Conservation (phyloP, 805 yeast genomes). For the Candida chilensis region DNA sequence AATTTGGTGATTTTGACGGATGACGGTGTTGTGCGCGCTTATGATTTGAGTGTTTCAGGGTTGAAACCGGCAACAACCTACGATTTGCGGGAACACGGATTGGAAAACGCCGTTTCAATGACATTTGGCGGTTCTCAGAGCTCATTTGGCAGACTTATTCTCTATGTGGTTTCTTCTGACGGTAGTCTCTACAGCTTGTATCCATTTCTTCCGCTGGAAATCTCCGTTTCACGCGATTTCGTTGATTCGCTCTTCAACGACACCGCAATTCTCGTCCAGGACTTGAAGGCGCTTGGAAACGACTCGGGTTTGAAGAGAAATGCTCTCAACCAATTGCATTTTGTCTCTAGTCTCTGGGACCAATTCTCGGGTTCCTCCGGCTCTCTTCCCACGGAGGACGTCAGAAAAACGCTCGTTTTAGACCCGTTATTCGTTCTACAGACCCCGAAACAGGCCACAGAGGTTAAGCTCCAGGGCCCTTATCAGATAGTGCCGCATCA, state of each 20-base stretch:
- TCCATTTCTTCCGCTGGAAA: conserved; percentile 51
- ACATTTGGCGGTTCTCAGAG: conserved; percentile 29
- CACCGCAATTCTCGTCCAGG: conserved; percentile 13
- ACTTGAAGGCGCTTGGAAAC: conserved; percentile 10
- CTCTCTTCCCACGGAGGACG: too few relatives aligned
- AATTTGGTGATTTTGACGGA: conserved; percentile 30
- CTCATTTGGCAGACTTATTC: conserved; percentile 2
- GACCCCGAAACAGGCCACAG: too few relatives aligned
- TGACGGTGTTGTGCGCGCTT: conserved; percentile 18
- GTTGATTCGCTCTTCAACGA: conserved; percentile 19
- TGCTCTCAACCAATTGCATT: conserved; percentile 23
- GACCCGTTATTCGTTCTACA: too few relatives aligned
- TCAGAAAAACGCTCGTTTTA: too few relatives aligned
- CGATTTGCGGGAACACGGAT: conserved; percentile 9
- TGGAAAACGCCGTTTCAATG: conserved; percentile 10
- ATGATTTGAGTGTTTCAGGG: conserved; percentile 21
- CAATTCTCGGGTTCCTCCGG: conserved; percentile 12
- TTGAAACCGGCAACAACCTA: conserved; percentile 10
- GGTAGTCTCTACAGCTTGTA: conserved; percentile 52
- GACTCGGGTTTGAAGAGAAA: conserved; percentile 3
- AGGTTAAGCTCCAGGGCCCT: too few relatives aligned
- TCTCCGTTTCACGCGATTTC: conserved; percentile 23
- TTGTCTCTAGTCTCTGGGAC: conserved; percentile 19
- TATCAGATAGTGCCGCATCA: too few relatives aligned
- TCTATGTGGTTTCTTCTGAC: conserved; percentile 14